phyloP scores from a whole-genome alignment of 495 filamentous ascomycete species.

The Podospora didyma region DNA sequence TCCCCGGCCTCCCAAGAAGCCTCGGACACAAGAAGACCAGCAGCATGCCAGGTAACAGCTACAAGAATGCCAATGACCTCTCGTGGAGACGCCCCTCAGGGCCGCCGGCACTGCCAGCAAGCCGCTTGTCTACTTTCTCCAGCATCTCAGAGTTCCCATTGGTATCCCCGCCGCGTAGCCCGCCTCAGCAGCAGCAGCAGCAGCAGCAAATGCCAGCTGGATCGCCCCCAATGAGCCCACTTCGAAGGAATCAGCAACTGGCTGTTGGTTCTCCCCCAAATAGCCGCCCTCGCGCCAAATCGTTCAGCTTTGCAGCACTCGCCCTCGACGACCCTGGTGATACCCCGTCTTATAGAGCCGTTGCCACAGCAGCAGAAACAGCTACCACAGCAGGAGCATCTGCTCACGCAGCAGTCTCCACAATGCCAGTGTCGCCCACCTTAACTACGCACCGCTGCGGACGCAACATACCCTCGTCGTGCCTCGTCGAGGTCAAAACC shows the following conservation, averaged over 20 bases:
- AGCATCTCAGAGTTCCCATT: too few relatives aligned
- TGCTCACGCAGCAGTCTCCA: too few relatives aligned
- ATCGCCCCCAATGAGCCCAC: too few relatives aligned
- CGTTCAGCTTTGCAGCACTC: conserved; percentile 6
- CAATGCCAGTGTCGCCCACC: not conserved
- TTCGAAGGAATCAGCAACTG: too few relatives aligned
- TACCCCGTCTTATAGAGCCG: not conserved
- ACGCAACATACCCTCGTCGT: conserved; percentile 7
- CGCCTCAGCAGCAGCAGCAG: not conserved
- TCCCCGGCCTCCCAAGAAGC: not conserved
- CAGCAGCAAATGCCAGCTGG: too few relatives aligned
- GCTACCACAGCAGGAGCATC: not conserved
- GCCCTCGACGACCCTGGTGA: conserved; percentile 21
- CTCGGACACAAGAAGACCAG: not conserved
- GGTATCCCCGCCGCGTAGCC: not conserved
- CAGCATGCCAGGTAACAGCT: not conserved
- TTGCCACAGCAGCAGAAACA: not conserved
- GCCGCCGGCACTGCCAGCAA: not conserved
- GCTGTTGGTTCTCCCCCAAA: too few relatives aligned
- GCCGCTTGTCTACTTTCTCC: too few relatives aligned
- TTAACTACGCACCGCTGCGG: conserved; percentile 12
- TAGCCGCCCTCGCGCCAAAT: not conserved
- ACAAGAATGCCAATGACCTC: not conserved
- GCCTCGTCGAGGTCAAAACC: conserved; percentile 27
- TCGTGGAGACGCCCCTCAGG: not conserved